Conservation (phyloP, 2,329 filamentous ascomycete species). For the Penicillium digitatum region DNA sequence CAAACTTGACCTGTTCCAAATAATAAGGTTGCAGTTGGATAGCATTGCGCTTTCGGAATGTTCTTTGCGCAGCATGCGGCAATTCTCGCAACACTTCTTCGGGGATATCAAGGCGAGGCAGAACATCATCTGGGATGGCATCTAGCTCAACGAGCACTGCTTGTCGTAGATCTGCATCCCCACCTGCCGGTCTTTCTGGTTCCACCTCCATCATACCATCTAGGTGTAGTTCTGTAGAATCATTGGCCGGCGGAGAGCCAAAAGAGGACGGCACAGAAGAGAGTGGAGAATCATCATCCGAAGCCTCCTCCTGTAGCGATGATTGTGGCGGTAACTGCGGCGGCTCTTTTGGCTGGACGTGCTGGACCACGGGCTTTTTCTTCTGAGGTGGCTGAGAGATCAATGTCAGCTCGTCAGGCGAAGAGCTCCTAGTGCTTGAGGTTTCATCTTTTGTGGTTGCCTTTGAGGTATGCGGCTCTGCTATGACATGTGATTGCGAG, state of each 20-base stretch:
- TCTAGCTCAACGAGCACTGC: neutral
- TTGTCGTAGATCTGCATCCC: neutral
- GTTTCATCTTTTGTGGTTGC: neutral
- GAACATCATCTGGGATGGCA: constrained; percentile 13
- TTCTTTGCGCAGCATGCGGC: constrained; percentile 29
- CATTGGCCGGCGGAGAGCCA: constrained; percentile 13
- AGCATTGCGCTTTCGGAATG: constrained; percentile 44
- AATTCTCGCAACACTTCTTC: constrained; percentile 28
- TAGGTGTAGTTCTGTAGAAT: neutral
- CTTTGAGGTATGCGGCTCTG: neutral
- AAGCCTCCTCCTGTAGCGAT: constrained; percentile 1
- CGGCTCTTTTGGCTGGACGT: constrained; percentile 4
- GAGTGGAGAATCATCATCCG: constrained; percentile 32
- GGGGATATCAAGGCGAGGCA: constrained; percentile 25
- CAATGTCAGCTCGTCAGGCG: constrained; percentile 38
- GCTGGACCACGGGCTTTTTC: neutral
- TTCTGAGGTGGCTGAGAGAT: constrained; percentile 22
- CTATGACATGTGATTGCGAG: neutral
- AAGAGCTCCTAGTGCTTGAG: constrained; percentile 24
- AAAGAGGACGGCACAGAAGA: constrained; percentile 36
- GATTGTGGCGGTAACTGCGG: neutral
- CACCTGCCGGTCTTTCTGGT: neutral
- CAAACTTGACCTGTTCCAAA: constrained; percentile 46
- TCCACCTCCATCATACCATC: neutral
- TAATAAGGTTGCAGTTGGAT: constrained; percentile 50